Conservation (phyloP, 371 early-diverging fungal species). For the Choanephora cucurbitarum region DNA sequence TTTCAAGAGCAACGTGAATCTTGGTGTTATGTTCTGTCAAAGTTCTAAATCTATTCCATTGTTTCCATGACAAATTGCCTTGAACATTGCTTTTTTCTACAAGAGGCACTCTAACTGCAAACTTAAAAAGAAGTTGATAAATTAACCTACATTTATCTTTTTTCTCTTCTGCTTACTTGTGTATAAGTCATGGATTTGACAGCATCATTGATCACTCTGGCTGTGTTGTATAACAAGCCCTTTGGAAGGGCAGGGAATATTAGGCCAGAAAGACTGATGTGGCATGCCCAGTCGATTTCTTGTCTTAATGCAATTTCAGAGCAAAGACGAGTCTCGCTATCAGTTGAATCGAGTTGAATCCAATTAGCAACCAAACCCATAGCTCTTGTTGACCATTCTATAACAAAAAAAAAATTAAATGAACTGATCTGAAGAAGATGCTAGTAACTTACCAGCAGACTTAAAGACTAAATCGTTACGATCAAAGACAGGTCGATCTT, state of each 20-base stretch:
- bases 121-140: constrained; percentile 11
- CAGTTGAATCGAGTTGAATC: constrained; percentile 62
- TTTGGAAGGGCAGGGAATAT: constrained; percentile 51
- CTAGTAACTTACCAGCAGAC: constrained; percentile 41
- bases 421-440: no score
- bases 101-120: constrained; percentile 42
- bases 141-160: background rate
- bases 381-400: constrained; percentile 51
- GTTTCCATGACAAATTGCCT: constrained; percentile 52
- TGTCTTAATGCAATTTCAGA: constrained; percentile 70
- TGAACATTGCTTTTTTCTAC: constrained; percentile 35
- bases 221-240: constrained; percentile 53
- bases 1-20: constrained; percentile 65
- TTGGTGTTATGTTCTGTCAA: constrained; percentile 57
- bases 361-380: constrained; percentile 65
- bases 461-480: constrained; percentile 47
- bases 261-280: constrained; percentile 67
- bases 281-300: constrained; percentile 74
- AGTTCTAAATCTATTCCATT: constrained; percentile 70
- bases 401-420: no score
- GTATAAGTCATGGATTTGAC: constrained; percentile 47
- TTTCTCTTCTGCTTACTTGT: constrained; percentile 36
- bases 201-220: constrained; percentile 53
- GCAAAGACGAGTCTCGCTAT: constrained; percentile 50
- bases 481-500: constrained; percentile 43